A percentile compares a stretch with the other conserved stretches of the same genome.
These are phyloP conservation scores for Lentinula sp. DNA, from an alignment of 768 basidiomycete genomes.

Conservation along the genomic window DNA sequence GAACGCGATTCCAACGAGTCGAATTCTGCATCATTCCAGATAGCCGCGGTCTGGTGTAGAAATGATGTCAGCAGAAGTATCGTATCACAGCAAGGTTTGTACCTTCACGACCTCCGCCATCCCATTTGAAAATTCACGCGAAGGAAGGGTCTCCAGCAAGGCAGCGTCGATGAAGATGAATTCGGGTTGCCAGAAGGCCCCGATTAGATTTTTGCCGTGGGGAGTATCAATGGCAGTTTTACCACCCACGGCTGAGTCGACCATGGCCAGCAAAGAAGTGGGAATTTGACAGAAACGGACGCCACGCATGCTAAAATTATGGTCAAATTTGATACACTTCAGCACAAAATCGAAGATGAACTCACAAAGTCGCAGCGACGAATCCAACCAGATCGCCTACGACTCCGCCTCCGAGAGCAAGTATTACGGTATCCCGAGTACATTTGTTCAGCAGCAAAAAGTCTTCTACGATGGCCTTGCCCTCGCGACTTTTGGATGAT, in stretches of 20 bases:
- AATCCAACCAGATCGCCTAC: conserved; percentile 97
- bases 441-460: conserved; percentile 83
- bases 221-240: conserved; percentile 99
- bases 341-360: conserved; percentile 11
- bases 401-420: conserved; percentile 95
- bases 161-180: conserved; percentile 97
- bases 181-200: conserved; percentile 97
- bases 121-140: conserved; percentile 94
- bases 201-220: conserved; percentile 97
- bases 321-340: conserved; percentile 1
- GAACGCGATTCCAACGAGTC: conserved; percentile 81
- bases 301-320: conserved; percentile 79
- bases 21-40: conserved; percentile 93
- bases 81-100: neutral
- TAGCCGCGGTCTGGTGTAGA: conserved; percentile 85
- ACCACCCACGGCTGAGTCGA: conserved; percentile 95
- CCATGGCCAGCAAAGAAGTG: conserved; percentile 96
- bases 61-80: neutral
- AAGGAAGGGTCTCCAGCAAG: conserved; percentile 88
- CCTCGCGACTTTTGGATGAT: conserved; percentile 83
- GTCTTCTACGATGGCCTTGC: conserved; percentile 93
- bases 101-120: conserved; percentile 99
- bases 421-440: conserved; percentile 87
- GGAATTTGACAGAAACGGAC: conserved; percentile 95
- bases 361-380: conserved; percentile 94